Base-by-base conservation (phyloP, 805 yeast genomes). In the Hanseniaspora taiwanica region DNA sequence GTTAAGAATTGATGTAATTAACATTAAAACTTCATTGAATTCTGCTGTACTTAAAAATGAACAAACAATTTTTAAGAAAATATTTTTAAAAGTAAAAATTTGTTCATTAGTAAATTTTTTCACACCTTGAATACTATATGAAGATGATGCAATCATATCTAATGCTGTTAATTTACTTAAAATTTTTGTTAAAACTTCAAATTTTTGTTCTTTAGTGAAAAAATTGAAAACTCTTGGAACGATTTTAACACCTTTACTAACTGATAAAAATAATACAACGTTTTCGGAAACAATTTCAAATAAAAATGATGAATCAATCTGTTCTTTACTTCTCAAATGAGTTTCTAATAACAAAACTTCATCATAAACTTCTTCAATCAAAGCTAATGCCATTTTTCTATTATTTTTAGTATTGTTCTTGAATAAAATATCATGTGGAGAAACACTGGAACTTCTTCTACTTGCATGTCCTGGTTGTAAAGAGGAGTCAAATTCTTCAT, bases 221-320 rank as follows among this genome's bases (percentile, higher is more conserved):
- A 86, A 83, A 54, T 84, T 81, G 67, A 85, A 85, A 44, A 84
- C 71, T 62, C 98, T 77, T 39, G 91, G 86, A 64, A 89, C 77
- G 27, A 85, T 72, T 59, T 85, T 87, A 66, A 85, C 76, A 42
- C 94, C 91, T 62, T 89, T 89, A 51, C 83, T 83, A 55, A 79
- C 81, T 21, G 82, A 74, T 48, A 89, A 69, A 63, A 24, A 42
- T 9, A 42, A 13, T 27, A 27, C 29, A 71, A 62, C 38, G 9
- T 41, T 40, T 42, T 72, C 74, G 46, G 81, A 87, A 47, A 76
- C 74, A 39, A 86, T 72, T 29, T 78, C 80, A 94, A 95, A 84
- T 50, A 87, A 68, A n/a, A 34, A 34, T 9, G n/a, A 23, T 14
- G 25, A 21, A 40, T 66, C 62, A 29, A 76, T 65, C 20, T 64